These are phyloP conservation scores for Pseudogymnoascus verrucosus DNA, from an alignment of 2,329 filamentous ascomycete genomes.

Conservation along the genomic window DNA sequence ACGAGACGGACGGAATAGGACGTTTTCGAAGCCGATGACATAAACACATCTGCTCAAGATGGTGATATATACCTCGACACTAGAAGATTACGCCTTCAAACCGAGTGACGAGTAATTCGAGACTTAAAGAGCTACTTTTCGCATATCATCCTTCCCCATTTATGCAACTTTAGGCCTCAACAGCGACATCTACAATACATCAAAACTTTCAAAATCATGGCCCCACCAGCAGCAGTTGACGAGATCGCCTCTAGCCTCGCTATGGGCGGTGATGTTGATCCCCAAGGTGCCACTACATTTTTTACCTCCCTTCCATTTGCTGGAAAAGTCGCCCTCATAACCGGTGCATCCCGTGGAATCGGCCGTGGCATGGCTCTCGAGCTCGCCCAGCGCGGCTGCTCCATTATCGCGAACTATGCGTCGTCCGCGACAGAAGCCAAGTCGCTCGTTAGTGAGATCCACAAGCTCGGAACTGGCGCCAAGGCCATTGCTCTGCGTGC, in stretches of 20 bases:
- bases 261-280: neutral
- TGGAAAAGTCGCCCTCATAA: slow-evolving; percentile 53
- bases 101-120: neutral
- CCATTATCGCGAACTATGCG: slow-evolving; percentile 58
- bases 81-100: neutral
- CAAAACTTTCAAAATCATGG: neutral
- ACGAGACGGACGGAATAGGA: neutral
- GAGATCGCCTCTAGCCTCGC: neutral
- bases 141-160: neutral
- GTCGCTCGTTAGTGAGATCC: slow-evolving; percentile 45
- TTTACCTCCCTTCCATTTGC: slow-evolving; percentile 30
- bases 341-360: slow-evolving; percentile 58
- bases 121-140: neutral
- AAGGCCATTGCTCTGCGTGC: slow-evolving; percentile 42
- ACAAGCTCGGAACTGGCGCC: slow-evolving; percentile 40
- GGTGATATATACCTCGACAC: neutral
- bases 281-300: neutral
- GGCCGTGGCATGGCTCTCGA: slow-evolving; percentile 59
- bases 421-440: slow-evolving; percentile 48
- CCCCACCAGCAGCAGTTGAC: neutral
- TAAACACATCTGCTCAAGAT: neutral
- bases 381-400: slow-evolving; percentile 56
- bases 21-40: neutral
- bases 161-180: neutral
- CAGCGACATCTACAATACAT: neutral